Conservation (phyloP, 768 basidiomycete genomes). For the Suillus americanus region DNA sequence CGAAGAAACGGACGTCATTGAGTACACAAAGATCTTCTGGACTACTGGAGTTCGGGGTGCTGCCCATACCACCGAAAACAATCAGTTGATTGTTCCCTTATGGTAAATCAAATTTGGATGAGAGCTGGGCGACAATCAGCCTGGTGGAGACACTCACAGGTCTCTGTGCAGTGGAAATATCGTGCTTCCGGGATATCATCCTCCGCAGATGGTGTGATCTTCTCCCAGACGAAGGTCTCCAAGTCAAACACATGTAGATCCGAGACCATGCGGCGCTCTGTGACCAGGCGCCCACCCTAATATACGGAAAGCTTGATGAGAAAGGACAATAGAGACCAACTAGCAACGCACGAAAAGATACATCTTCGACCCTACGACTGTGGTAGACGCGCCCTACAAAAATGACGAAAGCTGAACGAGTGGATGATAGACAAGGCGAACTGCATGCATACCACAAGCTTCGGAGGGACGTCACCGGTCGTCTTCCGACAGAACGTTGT, state of each 20-base stretch:
- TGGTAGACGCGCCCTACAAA: conserved; percentile 85
- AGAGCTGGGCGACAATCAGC: conserved; percentile 1
- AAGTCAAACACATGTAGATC: conserved; percentile 92
- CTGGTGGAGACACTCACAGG: conserved; percentile 49
- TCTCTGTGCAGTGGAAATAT: conserved; percentile 93
- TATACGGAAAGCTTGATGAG: background rate
- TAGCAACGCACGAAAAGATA: conserved; percentile 75
- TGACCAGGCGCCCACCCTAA: conserved; percentile 85
- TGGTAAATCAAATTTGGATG: conserved; percentile 17
- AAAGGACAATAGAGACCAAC: background rate
- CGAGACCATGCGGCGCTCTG: conserved; percentile 84
- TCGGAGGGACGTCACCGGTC: conserved; percentile 82
- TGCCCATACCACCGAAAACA: conserved; percentile 95
- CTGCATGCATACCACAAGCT: conserved; percentile 68
- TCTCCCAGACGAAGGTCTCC: conserved; percentile 78
- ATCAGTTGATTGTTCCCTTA: conserved; percentile 85
- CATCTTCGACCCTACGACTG: conserved; percentile 83
- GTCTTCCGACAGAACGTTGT: conserved; percentile 85
- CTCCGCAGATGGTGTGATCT: conserved; percentile 55
- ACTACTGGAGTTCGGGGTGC: conserved; percentile 65
- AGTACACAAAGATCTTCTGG: conserved; percentile 88
- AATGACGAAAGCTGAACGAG: background rate
- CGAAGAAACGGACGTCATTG: conserved; percentile 89
- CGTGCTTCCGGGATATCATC: conserved; percentile 78
- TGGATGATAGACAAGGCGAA: background rate